Percentiles rank a stretch among this genome's conserved stretches.
These are phyloP conservation scores for Nakazawaea ambrosiae DNA, from an alignment of 805 yeast genomes.

Conservation along the genomic window DNA sequence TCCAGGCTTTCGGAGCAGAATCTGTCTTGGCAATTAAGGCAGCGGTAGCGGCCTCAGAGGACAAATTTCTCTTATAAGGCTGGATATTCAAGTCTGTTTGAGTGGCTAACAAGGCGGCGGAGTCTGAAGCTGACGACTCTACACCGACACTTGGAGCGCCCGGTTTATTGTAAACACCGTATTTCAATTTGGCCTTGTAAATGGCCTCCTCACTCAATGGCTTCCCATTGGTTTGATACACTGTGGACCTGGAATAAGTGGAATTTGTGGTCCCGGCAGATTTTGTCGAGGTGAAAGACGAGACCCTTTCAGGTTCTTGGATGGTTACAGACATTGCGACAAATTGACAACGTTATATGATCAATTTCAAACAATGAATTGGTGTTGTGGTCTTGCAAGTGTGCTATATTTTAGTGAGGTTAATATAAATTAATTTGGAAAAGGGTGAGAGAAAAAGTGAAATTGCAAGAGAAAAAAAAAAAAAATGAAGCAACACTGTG, in stretches of 20 bases:
- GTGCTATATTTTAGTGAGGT: no score
- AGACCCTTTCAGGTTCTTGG: conserved; percentile 4
- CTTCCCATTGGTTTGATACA: conserved; percentile 63
- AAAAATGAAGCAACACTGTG: no score
- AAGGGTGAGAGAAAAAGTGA: no score
- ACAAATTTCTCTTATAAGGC: conserved; percentile 54
- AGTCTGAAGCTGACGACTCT: conserved; percentile 59
- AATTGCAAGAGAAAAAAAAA: no score
- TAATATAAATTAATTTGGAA: no score
- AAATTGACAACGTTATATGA: not conserved
- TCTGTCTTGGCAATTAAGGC: conserved; percentile 44
- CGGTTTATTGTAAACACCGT: conserved; percentile 54
- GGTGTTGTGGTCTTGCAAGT: no score
- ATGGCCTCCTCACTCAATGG: conserved; percentile 70
- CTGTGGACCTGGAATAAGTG: conserved; percentile 25
- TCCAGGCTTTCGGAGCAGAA: conserved; percentile 42
- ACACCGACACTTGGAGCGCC: conserved; percentile 54
- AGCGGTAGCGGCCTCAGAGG: conserved; percentile 63
- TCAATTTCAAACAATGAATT: not conserved
- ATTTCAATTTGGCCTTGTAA: conserved; percentile 65
- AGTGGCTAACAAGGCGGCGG: conserved; percentile 73
- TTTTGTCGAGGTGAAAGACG: conserved; percentile 9
- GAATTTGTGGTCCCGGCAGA: conserved; percentile 9
- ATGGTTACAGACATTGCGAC: conserved; percentile 5
- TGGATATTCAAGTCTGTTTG: conserved; percentile 55